phyloP scores from a whole-genome alignment of 2,329 filamentous ascomycete species.

The Aspergillus quadricinctus region DNA sequence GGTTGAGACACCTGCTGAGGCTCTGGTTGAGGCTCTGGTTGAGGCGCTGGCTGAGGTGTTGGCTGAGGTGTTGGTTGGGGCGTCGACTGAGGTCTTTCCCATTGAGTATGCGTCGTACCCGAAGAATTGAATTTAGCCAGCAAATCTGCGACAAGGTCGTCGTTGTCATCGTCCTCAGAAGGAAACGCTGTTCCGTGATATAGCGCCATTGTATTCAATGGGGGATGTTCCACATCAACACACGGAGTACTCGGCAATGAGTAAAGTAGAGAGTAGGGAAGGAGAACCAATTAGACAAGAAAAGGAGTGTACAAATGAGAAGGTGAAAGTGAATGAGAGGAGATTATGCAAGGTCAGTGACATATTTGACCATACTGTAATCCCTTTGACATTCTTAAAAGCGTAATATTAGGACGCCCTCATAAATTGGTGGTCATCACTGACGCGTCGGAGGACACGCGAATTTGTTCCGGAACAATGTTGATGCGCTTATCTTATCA shows the following conservation, averaged over 20 bases:
- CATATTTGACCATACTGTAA: neutral
- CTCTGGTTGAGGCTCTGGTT: no score
- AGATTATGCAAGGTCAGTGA: neutral
- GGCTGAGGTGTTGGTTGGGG: neutral
- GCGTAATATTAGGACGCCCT: neutral
- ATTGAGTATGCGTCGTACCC: neutral
- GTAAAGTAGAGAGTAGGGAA: neutral
- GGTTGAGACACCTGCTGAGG: no score
- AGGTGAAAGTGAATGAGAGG: neutral
- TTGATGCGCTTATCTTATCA: conserved; percentile 20
- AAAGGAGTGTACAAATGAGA: neutral
- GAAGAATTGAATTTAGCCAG: conserved; percentile 12
- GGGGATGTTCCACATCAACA: no score
- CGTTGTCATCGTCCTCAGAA: conserved; percentile 5
- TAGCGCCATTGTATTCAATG: neutral
- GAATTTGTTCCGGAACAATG: conserved; percentile 4
- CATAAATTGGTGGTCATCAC: neutral
- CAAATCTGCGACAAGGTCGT: conserved; percentile 17
- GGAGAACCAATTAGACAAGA: neutral
- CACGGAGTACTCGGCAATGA: neutral
- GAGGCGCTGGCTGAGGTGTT: no score
- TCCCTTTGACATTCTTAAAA: neutral
- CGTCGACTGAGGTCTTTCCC: neutral
- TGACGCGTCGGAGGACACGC: neutral
- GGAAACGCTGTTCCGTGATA: neutral